Percentiles rank a stretch among this genome's conserved stretches.
These are phyloP conservation scores for Fusarium kyushuense DNA, from an alignment of 2,329 filamentous ascomycete genomes.

Conservation along the genomic window DNA sequence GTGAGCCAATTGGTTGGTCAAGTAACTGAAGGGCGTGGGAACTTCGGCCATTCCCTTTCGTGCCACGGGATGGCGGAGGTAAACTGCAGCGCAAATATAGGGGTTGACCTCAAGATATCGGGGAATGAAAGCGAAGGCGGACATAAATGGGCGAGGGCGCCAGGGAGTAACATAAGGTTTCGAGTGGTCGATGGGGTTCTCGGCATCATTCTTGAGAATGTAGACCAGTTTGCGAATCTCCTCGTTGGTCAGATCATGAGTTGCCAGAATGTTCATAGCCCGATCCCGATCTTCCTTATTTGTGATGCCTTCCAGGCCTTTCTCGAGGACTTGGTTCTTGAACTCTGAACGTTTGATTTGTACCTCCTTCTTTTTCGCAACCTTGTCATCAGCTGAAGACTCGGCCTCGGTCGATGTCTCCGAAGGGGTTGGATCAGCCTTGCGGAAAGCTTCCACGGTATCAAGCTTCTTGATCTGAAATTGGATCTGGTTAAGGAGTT, in stretches of 20 bases:
- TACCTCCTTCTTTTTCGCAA: conserved; percentile 31
- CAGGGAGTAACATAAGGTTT: conserved; percentile 95
- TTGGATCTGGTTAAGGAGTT: conserved; percentile 52
- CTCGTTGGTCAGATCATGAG: conserved; percentile 55
- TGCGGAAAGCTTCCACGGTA: conserved; percentile 50
- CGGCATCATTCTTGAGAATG: conserved; percentile 72
- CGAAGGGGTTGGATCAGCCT: conserved; percentile 41
- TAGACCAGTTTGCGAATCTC: conserved; percentile 66
- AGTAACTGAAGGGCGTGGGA: conserved; percentile 81
- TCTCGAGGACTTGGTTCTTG: conserved; percentile 51
- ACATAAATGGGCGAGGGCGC: conserved; percentile 87
- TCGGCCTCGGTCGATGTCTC: conserved; percentile 13
- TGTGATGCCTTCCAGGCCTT: conserved; percentile 53
- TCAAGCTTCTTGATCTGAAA: conserved; percentile 52
- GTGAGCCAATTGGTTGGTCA: conserved; percentile 83
- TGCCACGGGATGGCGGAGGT: conserved; percentile 92
- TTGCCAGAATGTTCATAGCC: conserved; percentile 51
- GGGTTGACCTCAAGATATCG: conserved; percentile 98
- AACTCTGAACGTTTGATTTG: conserved; percentile 44
- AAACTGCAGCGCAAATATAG: conserved; percentile 94
- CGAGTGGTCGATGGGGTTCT: conserved; percentile 79
- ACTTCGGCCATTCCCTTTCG: conserved; percentile 83
- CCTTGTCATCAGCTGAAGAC: conserved; percentile 25
- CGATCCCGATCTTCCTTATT: conserved; percentile 50
- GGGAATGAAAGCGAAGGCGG: conserved; percentile 93